Evolutionary conservation across 805 yeast species (phyloP).

Genomic region (Sungouiella blattae): DNA sequence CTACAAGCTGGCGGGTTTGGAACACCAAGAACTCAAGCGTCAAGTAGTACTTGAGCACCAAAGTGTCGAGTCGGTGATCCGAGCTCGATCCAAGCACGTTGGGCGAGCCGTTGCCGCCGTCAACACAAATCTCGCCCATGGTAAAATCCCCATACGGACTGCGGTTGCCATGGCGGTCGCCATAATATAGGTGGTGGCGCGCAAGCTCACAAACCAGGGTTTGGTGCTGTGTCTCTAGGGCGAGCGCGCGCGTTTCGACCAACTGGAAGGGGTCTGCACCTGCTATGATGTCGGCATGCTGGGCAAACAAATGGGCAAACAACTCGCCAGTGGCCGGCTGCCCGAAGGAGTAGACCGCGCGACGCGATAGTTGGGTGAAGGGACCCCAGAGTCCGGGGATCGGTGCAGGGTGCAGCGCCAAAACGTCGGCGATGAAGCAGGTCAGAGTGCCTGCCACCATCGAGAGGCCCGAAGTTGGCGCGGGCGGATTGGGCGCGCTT

Average conservation of each 20-base stretch:
- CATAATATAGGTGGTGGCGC: conserved; percentile 44
- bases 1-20: conserved; percentile 42
- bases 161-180: conserved; percentile 58
- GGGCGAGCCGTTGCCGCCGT: conserved; percentile 32
- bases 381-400: conserved; percentile 63
- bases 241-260: conserved; percentile 20
- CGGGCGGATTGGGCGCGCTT: not conserved
- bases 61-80: conserved; percentile 27
- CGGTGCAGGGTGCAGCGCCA: conserved; percentile 20
- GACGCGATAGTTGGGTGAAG: conserved; percentile 33
- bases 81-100: conserved; percentile 5
- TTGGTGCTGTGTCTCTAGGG: conserved; percentile 19
- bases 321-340: conserved; percentile 57
- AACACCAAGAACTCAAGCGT: conserved; percentile 50
- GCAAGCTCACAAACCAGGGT: conserved; percentile 23
- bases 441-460: conserved; percentile 65
- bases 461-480: conserved; percentile 20
- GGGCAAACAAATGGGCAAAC: conserved; percentile 44
- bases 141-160: conserved; percentile 50
- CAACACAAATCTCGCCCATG: conserved; percentile 49
- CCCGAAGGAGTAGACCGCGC: conserved; percentile 50
- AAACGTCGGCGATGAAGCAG: conserved; percentile 37
- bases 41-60: conserved; percentile 43
- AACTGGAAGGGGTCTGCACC: conserved; percentile 9
- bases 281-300: conserved; percentile 13